Percentiles rank a stretch among this genome's conserved stretches.
Conservation (phyloP, 2,329 filamentous ascomycete species). For the Exserohilum turcica region DNA sequence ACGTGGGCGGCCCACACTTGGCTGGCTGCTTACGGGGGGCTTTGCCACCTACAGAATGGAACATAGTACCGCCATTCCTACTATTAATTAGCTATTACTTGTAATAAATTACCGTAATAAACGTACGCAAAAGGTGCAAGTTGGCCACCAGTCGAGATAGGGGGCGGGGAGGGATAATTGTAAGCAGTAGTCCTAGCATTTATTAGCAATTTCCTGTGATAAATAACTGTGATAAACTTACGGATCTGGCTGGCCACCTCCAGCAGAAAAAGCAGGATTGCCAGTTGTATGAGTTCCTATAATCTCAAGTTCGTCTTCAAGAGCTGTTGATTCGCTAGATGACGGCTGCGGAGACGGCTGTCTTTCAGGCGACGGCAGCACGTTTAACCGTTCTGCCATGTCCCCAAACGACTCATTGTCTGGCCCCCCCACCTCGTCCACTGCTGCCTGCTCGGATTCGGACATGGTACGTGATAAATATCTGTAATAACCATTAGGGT, state of each 20-base stretch:
- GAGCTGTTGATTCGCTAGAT: background rate
- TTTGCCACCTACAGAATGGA: background rate
- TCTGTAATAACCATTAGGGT: background rate
- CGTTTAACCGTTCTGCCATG: background rate
- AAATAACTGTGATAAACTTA: background rate
- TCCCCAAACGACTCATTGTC: background rate
- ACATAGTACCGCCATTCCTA: background rate
- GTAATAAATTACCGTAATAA: background rate
- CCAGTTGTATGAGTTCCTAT: background rate
- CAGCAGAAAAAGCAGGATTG: background rate
- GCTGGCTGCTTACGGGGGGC: background rate
- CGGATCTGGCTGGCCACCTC: background rate
- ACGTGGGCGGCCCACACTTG: background rate
- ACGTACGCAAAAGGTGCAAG: background rate
- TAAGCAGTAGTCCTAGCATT: background rate
- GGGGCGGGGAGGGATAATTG: background rate
- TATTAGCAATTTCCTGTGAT: too few relatives aligned
- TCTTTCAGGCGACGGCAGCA: background rate
- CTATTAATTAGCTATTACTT: background rate
- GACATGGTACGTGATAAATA: background rate
- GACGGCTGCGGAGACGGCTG: background rate
- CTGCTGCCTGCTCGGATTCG: background rate
- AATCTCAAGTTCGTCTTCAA: background rate
- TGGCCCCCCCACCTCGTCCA: background rate
- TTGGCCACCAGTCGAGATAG: background rate